A percentile compares a stretch with the other conserved stretches of the same genome.
phyloP scores from a whole-genome alignment of 106 monocot genomes.

The Dendrobium officinale region DNA sequence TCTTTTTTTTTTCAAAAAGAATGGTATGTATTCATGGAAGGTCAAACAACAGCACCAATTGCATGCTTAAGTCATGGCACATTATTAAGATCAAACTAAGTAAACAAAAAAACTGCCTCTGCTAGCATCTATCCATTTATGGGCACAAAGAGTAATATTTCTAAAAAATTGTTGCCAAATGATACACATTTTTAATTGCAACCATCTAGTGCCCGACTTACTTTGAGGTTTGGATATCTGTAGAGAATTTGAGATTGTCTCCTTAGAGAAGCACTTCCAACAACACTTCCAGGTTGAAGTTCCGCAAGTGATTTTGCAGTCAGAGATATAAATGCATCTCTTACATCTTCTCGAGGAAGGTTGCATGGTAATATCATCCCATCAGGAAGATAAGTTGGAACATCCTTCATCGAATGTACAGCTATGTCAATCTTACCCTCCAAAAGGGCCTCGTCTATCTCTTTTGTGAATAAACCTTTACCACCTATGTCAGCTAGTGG shows the following conservation, averaged over 20 bases:
- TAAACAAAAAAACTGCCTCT: not conserved
- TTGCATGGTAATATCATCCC: conserved; percentile 87
- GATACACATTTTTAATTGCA: not conserved
- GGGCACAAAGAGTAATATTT: not conserved
- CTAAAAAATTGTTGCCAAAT: not conserved
- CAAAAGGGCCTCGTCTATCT: conserved; percentile 98
- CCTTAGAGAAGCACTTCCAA: conserved; percentile 90
- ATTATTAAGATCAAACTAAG: not conserved
- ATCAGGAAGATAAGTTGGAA: conserved; percentile 92
- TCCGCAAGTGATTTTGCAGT: conserved; percentile 74
- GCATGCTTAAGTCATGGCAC: not conserved
- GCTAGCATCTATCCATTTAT: not conserved
- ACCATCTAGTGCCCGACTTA: conserved; percentile 14
- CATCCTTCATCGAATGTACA: conserved; percentile 99
- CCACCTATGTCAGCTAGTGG: conserved; percentile 97
- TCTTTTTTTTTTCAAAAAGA: too few species aligned
- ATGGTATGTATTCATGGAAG: too few species aligned
- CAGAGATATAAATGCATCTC: conserved; percentile 87
- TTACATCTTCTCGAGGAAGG: conserved; percentile 88
- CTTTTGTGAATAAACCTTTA: conserved; percentile 95
- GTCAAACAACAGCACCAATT: too few species aligned
- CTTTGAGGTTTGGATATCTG: conserved; percentile 85
- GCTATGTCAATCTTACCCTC: conserved; percentile 84
- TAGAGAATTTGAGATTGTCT: conserved; percentile 93
- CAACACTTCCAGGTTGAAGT: conserved; percentile 82